Conservation (phyloP, 768 basidiomycete genomes). For the Lepiota venenata region DNA sequence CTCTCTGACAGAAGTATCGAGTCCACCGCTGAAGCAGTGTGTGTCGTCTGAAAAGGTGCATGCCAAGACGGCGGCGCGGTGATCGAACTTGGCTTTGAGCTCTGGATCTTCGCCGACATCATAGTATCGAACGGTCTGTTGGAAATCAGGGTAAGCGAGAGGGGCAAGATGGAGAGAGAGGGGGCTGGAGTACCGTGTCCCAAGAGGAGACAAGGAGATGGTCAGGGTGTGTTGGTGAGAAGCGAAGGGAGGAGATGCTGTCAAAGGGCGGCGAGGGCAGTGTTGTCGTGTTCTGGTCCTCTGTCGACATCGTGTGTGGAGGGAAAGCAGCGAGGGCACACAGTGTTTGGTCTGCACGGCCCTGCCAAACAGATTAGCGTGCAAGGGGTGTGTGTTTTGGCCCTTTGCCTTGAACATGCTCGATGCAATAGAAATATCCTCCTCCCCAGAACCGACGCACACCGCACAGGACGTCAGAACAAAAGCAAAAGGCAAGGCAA, state of each 20-base stretch:
- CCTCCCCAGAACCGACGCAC: no score
- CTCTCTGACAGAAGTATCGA: slow-evolving; percentile 84
- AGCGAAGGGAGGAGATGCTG: slow-evolving; percentile 76
- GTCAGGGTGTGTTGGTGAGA: slow-evolving; percentile 76
- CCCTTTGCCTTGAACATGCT: no score
- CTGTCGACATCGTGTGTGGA: background rate
- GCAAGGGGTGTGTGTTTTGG: no score
- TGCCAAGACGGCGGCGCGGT: slow-evolving; percentile 86
- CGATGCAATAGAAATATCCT: no score
- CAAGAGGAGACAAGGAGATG: slow-evolving; percentile 85
- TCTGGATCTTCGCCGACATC: slow-evolving; percentile 66
- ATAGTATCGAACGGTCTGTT: slow-evolving; percentile 36
- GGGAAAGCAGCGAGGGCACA: no score
- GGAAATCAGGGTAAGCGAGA: slow-evolving; percentile 6
- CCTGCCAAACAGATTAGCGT: no score
- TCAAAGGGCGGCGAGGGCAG: slow-evolving; percentile 72
- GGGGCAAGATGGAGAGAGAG: slow-evolving; percentile 6
- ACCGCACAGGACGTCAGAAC: no score
- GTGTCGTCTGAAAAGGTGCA: slow-evolving; percentile 68
- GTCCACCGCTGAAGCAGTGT: slow-evolving; percentile 80
- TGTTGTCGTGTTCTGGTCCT: slow-evolving; percentile 13
- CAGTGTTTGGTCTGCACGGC: no score
- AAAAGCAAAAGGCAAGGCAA: slow-evolving; percentile 12
- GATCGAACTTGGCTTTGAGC: slow-evolving; percentile 79
- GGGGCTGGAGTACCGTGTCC: slow-evolving; percentile 59